phyloP scores from a whole-genome alignment of 495 filamentous ascomycete genomes.

The Aspergillus biplanus region DNA sequence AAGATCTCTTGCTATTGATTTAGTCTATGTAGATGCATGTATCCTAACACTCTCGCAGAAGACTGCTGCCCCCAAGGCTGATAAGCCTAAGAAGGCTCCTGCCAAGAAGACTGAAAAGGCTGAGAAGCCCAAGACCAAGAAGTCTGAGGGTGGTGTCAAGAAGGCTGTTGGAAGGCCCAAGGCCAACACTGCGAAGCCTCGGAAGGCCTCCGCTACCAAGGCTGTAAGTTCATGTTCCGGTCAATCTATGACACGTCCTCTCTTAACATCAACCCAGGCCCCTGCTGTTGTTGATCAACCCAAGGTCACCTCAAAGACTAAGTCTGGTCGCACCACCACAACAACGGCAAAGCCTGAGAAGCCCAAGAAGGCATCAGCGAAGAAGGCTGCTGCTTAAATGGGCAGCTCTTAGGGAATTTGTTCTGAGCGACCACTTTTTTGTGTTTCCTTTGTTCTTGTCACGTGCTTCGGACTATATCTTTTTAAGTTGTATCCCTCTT shows the following conservation, averaged over 20 bases:
- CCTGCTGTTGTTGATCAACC: constrained; percentile 74
- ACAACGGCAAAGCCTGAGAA: constrained; percentile 64
- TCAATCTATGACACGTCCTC: constrained; percentile 2
- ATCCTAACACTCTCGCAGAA: constrained; percentile 46
- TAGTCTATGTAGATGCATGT: background rate
- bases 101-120: constrained; percentile 52
- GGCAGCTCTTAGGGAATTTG: constrained; percentile 6
- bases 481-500: constrained; percentile 29
- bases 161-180: constrained; percentile 45
- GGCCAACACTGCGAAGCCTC: constrained; percentile 59
- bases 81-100: constrained; percentile 46
- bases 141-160: constrained; percentile 31
- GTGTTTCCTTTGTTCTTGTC: constrained; percentile 37
- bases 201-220: constrained; percentile 46
- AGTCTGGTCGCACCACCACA: constrained; percentile 90
- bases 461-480: constrained; percentile 33
- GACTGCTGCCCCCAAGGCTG: constrained; percentile 30
- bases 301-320: constrained; percentile 79
- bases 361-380: constrained; percentile 62
- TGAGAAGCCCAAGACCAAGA: constrained; percentile 43
- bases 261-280: constrained; percentile 43
- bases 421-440: constrained; percentile 27
- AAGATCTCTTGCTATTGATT: background rate
- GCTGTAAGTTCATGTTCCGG: constrained; percentile 36
- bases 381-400: constrained; percentile 41